Conservation (phyloP, 164 flowering plant species). For the Annona cherimola region DNA sequence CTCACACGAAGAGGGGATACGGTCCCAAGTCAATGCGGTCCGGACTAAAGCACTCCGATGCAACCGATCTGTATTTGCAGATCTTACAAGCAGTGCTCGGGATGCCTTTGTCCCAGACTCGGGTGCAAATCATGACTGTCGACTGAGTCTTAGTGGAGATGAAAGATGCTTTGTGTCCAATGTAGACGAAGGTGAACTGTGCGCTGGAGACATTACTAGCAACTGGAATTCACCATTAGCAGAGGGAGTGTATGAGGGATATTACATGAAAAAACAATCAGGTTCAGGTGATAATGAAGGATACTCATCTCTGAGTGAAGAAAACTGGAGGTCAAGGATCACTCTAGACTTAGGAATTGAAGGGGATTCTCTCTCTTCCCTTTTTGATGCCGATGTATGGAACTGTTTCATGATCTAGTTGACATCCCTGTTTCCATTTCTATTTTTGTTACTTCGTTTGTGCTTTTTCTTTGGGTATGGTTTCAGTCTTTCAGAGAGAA, state of each 20-base stretch:
- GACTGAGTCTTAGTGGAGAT: not conserved
- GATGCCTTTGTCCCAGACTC: not conserved
- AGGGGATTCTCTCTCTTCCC: not conserved
- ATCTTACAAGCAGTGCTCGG: not conserved
- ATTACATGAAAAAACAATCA: not conserved
- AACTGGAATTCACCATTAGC: not conserved
- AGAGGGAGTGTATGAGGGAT: not conserved
- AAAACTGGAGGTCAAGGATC: not conserved
- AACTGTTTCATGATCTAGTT: not conserved
- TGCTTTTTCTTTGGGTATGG: not conserved
- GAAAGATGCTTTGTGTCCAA: not conserved
- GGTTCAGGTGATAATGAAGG: not conserved
- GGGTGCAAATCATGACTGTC: not conserved
- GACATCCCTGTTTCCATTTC: not conserved
- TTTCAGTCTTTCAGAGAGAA: not conserved
- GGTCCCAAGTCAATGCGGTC: not conserved
- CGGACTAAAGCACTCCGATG: constrained; percentile 2
- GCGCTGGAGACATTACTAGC: not conserved
- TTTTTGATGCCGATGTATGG: constrained; percentile 4
- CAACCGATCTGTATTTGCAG: not conserved
- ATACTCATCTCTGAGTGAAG: not conserved
- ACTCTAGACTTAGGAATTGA: not conserved
- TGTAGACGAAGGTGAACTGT: not conserved
- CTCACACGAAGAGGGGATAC: not conserved
- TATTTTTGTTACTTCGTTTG: not conserved